phyloP scores from a whole-genome alignment of 2,329 filamentous ascomycete genomes.

The Ceratocystis diversiconidia region DNA sequence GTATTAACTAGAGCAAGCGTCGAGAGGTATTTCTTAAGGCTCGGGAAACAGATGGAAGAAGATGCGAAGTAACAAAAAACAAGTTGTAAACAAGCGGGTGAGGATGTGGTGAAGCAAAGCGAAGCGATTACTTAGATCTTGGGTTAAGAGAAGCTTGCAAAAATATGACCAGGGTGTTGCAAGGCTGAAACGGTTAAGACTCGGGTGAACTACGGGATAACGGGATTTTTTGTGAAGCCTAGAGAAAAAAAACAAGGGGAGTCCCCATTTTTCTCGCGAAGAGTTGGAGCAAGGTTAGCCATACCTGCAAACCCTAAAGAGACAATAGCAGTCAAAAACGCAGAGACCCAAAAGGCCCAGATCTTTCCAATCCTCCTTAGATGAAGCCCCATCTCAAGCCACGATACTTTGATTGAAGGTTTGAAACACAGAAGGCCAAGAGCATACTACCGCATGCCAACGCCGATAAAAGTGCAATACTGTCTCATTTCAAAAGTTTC shows the following conservation, averaged over 20 bases:
- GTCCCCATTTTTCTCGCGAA: not conserved
- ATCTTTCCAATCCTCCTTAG: not conserved
- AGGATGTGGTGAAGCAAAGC: slow-evolving; percentile 9
- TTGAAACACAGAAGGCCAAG: slow-evolving; percentile 1
- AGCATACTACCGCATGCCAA: not conserved
- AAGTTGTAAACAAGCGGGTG: slow-evolving; percentile 5
- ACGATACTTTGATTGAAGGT: not conserved
- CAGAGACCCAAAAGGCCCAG: not conserved
- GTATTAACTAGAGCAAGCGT: slow-evolving; percentile 26
- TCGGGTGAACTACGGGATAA: not conserved
- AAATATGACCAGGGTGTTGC: slow-evolving; percentile 2
- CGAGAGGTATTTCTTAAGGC: slow-evolving; percentile 20
- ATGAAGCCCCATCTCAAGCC: not conserved
- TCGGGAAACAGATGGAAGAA: slow-evolving; percentile 10
- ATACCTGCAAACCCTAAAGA: not conserved
- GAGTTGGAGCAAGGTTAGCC: not conserved
- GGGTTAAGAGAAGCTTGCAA: slow-evolving; percentile 4
- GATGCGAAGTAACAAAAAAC: slow-evolving; percentile 12
- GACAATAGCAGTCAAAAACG: not conserved
- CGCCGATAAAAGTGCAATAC: not conserved
- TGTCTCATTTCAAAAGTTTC: not conserved
- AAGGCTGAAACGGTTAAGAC: slow-evolving; percentile 14
- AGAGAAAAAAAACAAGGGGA: not conserved
- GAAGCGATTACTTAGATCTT: slow-evolving; percentile 7
- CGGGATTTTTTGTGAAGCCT: not conserved